phyloP scores from a whole-genome alignment of 2,329 filamentous ascomycete genomes.

The Chaetomium sp. region DNA sequence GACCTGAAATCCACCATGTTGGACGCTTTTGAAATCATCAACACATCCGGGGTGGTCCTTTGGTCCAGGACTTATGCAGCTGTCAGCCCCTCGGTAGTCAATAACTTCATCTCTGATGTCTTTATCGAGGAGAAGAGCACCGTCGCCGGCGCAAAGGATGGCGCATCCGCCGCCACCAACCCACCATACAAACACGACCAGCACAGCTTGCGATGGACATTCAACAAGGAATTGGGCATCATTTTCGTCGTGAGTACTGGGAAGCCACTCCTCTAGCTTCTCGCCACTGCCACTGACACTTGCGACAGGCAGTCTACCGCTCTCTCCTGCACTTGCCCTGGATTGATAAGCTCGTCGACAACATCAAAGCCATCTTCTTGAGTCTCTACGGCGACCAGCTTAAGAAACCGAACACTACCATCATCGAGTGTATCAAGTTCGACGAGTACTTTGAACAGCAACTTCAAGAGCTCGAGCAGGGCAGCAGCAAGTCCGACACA shows the following conservation, averaged over 20 bases:
- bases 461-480: slow-evolving; percentile 74
- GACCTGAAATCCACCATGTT: slow-evolving; percentile 63
- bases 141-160: slow-evolving; percentile 60
- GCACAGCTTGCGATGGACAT: slow-evolving; percentile 92
- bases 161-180: slow-evolving; percentile 62
- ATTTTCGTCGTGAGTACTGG: slow-evolving; percentile 81
- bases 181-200: slow-evolving; percentile 86
- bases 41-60: slow-evolving; percentile 92
- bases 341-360: slow-evolving; percentile 95
- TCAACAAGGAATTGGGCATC: slow-evolving; percentile 86
- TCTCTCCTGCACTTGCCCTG: slow-evolving; percentile 92
- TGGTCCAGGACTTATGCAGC: slow-evolving; percentile 89
- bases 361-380: slow-evolving; percentile 89
- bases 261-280: background rate
- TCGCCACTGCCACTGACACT: background rate
- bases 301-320: slow-evolving; percentile 83
- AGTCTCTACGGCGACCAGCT: slow-evolving; percentile 88
- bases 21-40: slow-evolving; percentile 95
- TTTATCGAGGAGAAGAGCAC: slow-evolving; percentile 92
- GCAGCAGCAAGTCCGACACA: slow-evolving; percentile 42
- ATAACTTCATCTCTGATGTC: slow-evolving; percentile 92
- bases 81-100: slow-evolving; percentile 81
- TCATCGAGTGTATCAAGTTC: slow-evolving; percentile 77
- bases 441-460: slow-evolving; percentile 95
- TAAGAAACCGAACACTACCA: slow-evolving; percentile 74